Conservation (phyloP, 75 land plant genomes). For the Cryptomeria japonica region DNA sequence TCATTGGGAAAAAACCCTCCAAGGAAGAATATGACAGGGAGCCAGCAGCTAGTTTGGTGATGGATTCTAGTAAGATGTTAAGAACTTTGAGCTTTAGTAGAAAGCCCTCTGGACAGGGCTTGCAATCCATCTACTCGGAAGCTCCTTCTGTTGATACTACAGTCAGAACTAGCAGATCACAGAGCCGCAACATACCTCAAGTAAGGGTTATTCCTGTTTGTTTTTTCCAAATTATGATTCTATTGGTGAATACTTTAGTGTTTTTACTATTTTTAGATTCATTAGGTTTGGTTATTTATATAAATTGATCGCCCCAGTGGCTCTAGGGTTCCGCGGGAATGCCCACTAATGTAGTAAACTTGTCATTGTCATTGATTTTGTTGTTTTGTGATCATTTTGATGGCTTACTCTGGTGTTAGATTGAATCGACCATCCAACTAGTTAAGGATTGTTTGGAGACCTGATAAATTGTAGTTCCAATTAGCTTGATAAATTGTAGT, state of each 20-base stretch:
- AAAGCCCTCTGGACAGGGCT: constrained; percentile 30
- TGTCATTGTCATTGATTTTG: no score
- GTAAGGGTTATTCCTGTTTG: not conserved
- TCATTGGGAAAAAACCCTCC: not conserved
- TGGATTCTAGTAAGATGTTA: constrained; percentile 11
- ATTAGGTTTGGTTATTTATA: not conserved
- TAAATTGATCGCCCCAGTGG: not conserved
- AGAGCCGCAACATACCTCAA: constrained; percentile 32
- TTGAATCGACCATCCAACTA: no score
- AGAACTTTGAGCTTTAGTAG: constrained; percentile 47
- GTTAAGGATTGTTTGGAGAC: no score
- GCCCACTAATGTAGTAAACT: no score
- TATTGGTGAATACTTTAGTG: not conserved
- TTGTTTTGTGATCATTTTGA: no score
- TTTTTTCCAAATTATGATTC: not conserved
- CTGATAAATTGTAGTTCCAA: no score
- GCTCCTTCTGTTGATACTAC: constrained; percentile 12
- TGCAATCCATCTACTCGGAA: not conserved
- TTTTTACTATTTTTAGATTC: not conserved
- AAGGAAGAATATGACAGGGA: constrained; percentile 48
- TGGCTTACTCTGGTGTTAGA: no score
- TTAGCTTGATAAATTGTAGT: no score
- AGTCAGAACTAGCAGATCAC: constrained; percentile 1
- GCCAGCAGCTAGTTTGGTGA: constrained; percentile 29
- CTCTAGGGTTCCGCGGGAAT: not conserved